phyloP scores from a whole-genome alignment of 768 basidiomycete genomes.

The Pleurotus ostreatus region DNA sequence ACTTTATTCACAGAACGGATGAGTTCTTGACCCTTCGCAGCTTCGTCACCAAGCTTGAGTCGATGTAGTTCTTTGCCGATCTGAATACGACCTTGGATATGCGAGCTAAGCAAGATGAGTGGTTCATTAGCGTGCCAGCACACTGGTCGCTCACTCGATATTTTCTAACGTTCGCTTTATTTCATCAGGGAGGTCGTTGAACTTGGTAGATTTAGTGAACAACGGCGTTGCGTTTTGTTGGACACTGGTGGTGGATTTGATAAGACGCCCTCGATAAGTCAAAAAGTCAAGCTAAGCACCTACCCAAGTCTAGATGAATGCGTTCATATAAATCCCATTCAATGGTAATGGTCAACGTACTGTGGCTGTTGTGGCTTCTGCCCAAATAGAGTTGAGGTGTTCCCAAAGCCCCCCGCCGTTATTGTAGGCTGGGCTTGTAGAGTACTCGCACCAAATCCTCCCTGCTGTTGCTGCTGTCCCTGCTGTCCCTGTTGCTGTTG shows the following conservation, averaged over 20 bases:
- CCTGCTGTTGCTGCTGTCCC: slow-evolving; percentile 22
- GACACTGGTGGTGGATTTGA: slow-evolving; percentile 14
- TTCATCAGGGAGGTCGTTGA: slow-evolving; percentile 77
- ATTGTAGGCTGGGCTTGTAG: slow-evolving; percentile 28
- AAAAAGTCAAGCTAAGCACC: slow-evolving; percentile 7
- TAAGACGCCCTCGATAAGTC: neutral
- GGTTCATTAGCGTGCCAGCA: slow-evolving; percentile 8
- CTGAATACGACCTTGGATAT: slow-evolving; percentile 75
- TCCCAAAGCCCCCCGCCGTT: slow-evolving; percentile 20
- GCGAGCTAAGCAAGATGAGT: slow-evolving; percentile 35
- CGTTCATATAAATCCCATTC: neutral
- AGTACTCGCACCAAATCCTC: slow-evolving; percentile 11
- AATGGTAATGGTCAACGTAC: slow-evolving; percentile 9
- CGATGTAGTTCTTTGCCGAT: slow-evolving; percentile 78
- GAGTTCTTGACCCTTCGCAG: slow-evolving; percentile 67
- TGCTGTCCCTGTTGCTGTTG: slow-evolving; percentile 15
- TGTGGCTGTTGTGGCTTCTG: slow-evolving; percentile 27
- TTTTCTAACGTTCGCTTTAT: slow-evolving; percentile 59
- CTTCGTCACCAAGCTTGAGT: slow-evolving; percentile 71
- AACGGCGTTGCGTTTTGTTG: slow-evolving; percentile 24
- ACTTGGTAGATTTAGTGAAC: slow-evolving; percentile 64
- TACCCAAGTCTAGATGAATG: slow-evolving; percentile 15
- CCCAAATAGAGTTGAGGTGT: slow-evolving; percentile 26
- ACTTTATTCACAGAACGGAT: slow-evolving; percentile 69
- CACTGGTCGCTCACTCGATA: slow-evolving; percentile 54